These are phyloP conservation scores for Cladobotryum protrusum DNA, from an alignment of 2,329 filamentous ascomycete species.

Conservation along the genomic window DNA sequence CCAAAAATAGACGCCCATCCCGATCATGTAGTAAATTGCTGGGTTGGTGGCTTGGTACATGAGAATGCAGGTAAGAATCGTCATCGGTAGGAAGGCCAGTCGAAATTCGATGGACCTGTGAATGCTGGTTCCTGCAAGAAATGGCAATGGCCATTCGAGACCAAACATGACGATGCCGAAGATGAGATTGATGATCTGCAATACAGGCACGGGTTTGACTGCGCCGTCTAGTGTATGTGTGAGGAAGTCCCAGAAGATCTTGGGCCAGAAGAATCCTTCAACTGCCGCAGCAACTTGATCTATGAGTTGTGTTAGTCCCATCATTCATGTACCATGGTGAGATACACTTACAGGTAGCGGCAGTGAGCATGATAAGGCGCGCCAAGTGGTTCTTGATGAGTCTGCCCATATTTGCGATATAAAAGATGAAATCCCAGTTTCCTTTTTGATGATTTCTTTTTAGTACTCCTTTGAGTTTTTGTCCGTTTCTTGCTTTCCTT, in stretches of 20 bases:
- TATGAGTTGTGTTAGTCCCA: slow-evolving; percentile 30
- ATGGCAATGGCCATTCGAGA: slow-evolving; percentile 84
- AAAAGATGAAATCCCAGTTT: neutral
- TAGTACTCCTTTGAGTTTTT: neutral
- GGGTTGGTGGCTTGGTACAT: slow-evolving; percentile 91
- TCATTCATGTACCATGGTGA: neutral
- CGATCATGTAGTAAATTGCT: slow-evolving; percentile 85
- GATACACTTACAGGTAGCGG: slow-evolving; percentile 60
- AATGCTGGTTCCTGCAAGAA: slow-evolving; percentile 68
- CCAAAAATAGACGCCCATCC: slow-evolving; percentile 87
- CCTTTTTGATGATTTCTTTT: slow-evolving; percentile 9
- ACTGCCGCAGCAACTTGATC: slow-evolving; percentile 82
- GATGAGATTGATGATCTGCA: slow-evolving; percentile 86
- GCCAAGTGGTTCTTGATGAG: slow-evolving; percentile 99
- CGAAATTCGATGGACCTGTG: slow-evolving; percentile 86
- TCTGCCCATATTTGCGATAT: slow-evolving; percentile 67
- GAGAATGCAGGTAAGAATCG: slow-evolving; percentile 65
- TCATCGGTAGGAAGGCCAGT: slow-evolving; percentile 74
- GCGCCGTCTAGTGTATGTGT: slow-evolving; percentile 83
- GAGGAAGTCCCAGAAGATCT: slow-evolving; percentile 96
- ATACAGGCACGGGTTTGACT: slow-evolving; percentile 78
- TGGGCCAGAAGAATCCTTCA: slow-evolving; percentile 94
- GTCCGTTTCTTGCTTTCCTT: slow-evolving; percentile 3
- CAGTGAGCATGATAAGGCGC: slow-evolving; percentile 83
- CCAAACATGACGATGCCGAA: slow-evolving; percentile 72